Percentiles rank a stretch among this genome's conserved stretches.
Evolutionary conservation across 176 grass and related monocot genomes (phyloP).

Genomic region (Aegilops umbellulata): DNA sequence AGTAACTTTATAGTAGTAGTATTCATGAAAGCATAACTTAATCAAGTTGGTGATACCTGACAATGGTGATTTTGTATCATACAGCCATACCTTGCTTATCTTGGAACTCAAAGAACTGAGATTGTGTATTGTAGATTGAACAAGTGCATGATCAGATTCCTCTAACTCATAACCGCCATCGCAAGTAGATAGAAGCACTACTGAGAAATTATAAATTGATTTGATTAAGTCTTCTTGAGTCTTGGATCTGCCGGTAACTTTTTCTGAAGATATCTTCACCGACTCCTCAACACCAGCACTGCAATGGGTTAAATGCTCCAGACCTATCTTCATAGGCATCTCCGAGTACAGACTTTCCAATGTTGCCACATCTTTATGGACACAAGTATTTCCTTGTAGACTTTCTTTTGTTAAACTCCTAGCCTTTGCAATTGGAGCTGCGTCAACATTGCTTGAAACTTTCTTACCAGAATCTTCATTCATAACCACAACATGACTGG

Average conservation of each 20-base stretch:
- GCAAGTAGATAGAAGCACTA: conserved; percentile 40
- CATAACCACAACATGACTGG: neutral
- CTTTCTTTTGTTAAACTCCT: conserved; percentile 2
- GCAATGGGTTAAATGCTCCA: conserved; percentile 20
- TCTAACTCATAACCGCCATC: conserved; percentile 29
- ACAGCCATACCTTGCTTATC: conserved; percentile 41
- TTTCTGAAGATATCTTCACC: conserved; percentile 8
- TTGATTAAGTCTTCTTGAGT: conserved; percentile 36
- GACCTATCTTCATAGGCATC: conserved; percentile 9
- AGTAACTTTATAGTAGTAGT: neutral
- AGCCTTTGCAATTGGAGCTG: neutral
- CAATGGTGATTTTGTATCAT: conserved; percentile 14
- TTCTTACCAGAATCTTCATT: conserved; percentile 22
- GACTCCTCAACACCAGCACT: neutral
- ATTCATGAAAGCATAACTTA: neutral
- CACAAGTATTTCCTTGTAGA: conserved; percentile 1
- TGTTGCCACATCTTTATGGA: conserved; percentile 9
- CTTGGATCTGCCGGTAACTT: conserved; percentile 3
- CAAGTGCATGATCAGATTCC: conserved; percentile 40
- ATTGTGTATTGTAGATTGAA: conserved; percentile 46
- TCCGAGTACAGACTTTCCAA: conserved; percentile 14
- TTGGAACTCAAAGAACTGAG: conserved; percentile 45
- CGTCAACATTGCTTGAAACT: conserved; percentile 13
- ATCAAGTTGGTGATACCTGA: neutral
- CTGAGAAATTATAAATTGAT: conserved; percentile 51